These are phyloP conservation scores for Pyrus pyrifolia DNA, from an alignment of 306 rosid genomes.

Conservation along the genomic window DNA sequence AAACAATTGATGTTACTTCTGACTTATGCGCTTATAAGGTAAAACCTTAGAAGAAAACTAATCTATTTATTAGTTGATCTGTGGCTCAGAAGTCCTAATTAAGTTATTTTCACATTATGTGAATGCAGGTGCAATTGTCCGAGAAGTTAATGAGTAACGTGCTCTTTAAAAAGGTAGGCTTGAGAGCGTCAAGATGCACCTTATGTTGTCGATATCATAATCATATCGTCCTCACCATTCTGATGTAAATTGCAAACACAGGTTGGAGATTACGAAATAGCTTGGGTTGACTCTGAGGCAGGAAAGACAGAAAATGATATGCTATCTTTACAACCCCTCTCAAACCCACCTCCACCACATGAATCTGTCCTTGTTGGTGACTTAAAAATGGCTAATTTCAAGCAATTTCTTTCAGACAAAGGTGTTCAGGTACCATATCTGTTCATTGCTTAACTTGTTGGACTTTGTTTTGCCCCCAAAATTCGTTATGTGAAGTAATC, in stretches of 20 bases:
- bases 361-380: slow-evolving; percentile 91
- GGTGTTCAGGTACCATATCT: slow-evolving; percentile 66
- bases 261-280: slow-evolving; percentile 85
- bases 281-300: slow-evolving; percentile 89
- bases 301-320: slow-evolving; percentile 61
- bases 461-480: not conserved
- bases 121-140: slow-evolving; percentile 77
- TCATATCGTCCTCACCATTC: slow-evolving; percentile 6
- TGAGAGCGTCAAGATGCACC: not conserved
- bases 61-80: slow-evolving; percentile 9
- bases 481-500: not conserved
- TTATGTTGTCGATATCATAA: not conserved
- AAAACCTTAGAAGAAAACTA: not conserved
- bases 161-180: slow-evolving; percentile 76
- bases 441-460: not conserved
- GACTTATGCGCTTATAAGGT: slow-evolving; percentile 97
- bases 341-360: slow-evolving; percentile 59
- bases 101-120: slow-evolving; percentile 11
- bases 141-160: slow-evolving; percentile 92
- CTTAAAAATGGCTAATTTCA: slow-evolving; percentile 85
- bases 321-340: slow-evolving; percentile 60
- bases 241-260: slow-evolving; percentile 30
- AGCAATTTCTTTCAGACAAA: slow-evolving; percentile 85
- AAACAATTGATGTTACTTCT: slow-evolving; percentile 91
- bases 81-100: slow-evolving; percentile 3